Conservation (phyloP, 1,284 basidiomycete genomes). For the Dichomitus squalens region DNA sequence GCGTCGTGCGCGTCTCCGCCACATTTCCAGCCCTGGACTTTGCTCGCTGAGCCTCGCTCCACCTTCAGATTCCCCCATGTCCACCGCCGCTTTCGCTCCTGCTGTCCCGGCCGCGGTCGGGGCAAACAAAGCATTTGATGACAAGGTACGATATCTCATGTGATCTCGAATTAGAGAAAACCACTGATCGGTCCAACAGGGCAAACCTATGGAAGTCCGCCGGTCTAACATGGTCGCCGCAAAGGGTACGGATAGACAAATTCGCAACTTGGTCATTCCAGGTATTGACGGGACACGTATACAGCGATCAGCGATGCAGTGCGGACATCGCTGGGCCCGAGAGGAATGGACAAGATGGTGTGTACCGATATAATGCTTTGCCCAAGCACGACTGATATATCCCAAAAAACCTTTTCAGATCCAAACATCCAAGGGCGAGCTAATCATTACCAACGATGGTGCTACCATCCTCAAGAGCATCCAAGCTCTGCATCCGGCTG, state of each 20-base stretch:
- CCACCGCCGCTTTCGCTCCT: slow-evolving; percentile 47
- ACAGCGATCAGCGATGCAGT: slow-evolving; percentile 97
- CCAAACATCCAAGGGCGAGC: slow-evolving; percentile 95
- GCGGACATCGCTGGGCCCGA: slow-evolving; percentile 93
- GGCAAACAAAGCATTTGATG: slow-evolving; percentile 78
- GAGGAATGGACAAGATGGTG: slow-evolving; percentile 99
- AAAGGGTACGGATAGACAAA: slow-evolving; percentile 65
- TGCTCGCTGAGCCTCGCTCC: slow-evolving; percentile 10
- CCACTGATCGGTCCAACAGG: slow-evolving; percentile 49
- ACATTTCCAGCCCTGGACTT: slow-evolving; percentile 3
- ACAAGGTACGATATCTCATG: slow-evolving; percentile 56
- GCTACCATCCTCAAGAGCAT: slow-evolving; percentile 98
- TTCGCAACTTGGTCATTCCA: slow-evolving; percentile 10
- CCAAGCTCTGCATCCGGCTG: slow-evolving; percentile 96
- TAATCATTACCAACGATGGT: slow-evolving; percentile 98
- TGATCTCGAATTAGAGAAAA: background rate
- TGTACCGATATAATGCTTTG: slow-evolving; percentile 21
- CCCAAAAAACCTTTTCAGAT: slow-evolving; percentile 59
- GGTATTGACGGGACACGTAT: slow-evolving; percentile 6
- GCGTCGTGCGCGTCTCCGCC: slow-evolving; percentile 13
- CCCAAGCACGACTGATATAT: slow-evolving; percentile 4
- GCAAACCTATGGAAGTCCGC: slow-evolving; percentile 92
- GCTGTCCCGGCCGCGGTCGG: slow-evolving; percentile 32
- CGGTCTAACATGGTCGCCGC: slow-evolving; percentile 96
- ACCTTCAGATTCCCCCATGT: slow-evolving; percentile 17